Evolutionary conservation across 768 basidiomycete genomes (phyloP), one percentile per base, ranked within the genome.

Genomic region (Pleurotus ostreatus): DNA sequence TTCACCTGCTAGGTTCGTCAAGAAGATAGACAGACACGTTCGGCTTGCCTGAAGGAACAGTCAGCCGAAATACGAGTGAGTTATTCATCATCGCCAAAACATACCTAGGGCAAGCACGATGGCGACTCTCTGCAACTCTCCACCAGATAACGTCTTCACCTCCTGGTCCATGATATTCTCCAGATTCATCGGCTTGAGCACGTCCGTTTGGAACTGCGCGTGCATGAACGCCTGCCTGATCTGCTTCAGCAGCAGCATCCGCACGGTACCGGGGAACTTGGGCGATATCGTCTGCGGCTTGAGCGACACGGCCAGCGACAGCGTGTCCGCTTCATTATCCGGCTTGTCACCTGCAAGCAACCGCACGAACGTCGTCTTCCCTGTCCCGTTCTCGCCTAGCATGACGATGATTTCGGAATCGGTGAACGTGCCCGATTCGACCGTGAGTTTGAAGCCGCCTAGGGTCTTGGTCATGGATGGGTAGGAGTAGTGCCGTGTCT

Each of bases 331-430:
- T 71, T 90, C 88, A 46, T 77, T 68, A 73, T 99, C 97, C 4
- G 96, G 96, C 16, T 79, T 84, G 63, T 97, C 95, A 39, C 97
- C 97, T 1, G 94, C 94, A 51, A 99, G 80, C 55, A 99, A 75
- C 59, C 95, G 91, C 56, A 99, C 94, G 69, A 99, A 93, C 1
- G 97, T 99, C 44, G 97, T 98, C 79, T 99, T 99, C 39, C 97
- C 95, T 2, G 94, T 99, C 49, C 97, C 97, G 72, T 99, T 99
- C 81, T 99, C 97, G 59, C 97, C 97, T 34, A 99, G 78, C 88
- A 99, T 92, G 70, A 99, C 97, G 64, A 99, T 93, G 70, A 99
- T 99, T 70, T 99, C 97, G 2, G 95, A 98, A 68, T 98, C 95
- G n/a, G 96, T 95, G 75, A 98, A 99, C 34, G 82, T 82, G 22